phyloP scores from a whole-genome alignment of 2,329 filamentous ascomycete species.

The Calonectria montana region DNA sequence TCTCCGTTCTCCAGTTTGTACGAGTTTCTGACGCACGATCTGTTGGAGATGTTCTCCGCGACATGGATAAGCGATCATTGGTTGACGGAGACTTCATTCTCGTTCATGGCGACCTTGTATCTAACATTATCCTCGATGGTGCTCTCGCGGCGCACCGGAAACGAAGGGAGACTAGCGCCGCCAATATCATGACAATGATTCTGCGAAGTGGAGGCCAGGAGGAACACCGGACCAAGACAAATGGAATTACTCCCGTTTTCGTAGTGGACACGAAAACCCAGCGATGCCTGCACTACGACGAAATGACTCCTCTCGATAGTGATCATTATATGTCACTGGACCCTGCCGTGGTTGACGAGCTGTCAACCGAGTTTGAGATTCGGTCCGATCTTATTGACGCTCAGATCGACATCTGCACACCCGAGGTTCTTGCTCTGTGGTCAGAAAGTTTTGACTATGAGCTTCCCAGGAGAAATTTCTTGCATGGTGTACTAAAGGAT shows the following conservation, averaged over 20 bases:
- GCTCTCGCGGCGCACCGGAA: slow-evolving; percentile 83
- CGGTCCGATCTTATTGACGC: slow-evolving; percentile 92
- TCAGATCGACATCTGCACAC: slow-evolving; percentile 96
- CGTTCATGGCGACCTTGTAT: slow-evolving; percentile 92
- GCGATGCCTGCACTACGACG: slow-evolving; percentile 93
- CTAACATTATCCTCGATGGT: slow-evolving; percentile 86
- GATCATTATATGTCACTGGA: slow-evolving; percentile 79
- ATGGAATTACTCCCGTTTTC: slow-evolving; percentile 83
- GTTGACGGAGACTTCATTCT: slow-evolving; percentile 92
- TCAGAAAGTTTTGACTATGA: slow-evolving; percentile 99
- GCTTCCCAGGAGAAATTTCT: slow-evolving; percentile 85
- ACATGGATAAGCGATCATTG: slow-evolving; percentile 86
- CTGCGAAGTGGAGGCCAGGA: slow-evolving; percentile 78
- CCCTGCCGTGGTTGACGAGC: slow-evolving; percentile 78
- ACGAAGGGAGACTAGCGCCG: slow-evolving; percentile 85
- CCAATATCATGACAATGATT: slow-evolving; percentile 98
- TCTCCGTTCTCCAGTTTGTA: slow-evolving; percentile 84
- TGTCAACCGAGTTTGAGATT: slow-evolving; percentile 80
- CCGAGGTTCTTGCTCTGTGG: slow-evolving; percentile 94
- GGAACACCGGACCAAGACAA: slow-evolving; percentile 80
- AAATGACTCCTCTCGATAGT: slow-evolving; percentile 77
- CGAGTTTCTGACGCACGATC: slow-evolving; percentile 86
- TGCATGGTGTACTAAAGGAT: slow-evolving; percentile 94
- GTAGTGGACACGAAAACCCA: slow-evolving; percentile 84
- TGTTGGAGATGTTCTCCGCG: slow-evolving; percentile 93